These are phyloP conservation scores for Rhizoclosmatium sp. DNA, from an alignment of 192 early-diverging fungal genomes.

Conservation along the genomic window DNA sequence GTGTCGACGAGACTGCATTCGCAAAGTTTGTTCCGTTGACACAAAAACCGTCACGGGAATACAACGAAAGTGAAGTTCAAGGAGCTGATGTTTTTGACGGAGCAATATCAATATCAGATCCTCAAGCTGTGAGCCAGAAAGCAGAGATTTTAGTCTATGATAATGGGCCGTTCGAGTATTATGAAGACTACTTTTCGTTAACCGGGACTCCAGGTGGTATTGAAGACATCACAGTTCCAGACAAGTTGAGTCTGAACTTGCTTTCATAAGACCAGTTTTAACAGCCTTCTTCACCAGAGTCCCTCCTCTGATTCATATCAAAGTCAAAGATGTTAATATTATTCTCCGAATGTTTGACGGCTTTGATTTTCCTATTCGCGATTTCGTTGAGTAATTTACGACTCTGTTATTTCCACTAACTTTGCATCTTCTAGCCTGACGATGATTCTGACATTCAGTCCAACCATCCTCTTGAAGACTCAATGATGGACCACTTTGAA, in stretches of 20 bases:
- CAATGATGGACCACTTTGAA: conserved; percentile 11
- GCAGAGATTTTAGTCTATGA: conserved; percentile 16
- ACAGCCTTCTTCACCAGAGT: neutral
- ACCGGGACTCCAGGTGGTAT: conserved; percentile 10
- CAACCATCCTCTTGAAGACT: conserved; percentile 12
- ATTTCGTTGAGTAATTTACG: conserved; percentile 22
- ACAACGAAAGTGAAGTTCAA: conserved; percentile 5
- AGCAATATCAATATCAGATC: neutral
- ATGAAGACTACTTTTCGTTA: conserved; percentile 20
- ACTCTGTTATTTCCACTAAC: neutral
- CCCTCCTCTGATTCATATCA: conserved; percentile 47
- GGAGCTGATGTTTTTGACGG: conserved; percentile 16
- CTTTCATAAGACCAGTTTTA: neutral
- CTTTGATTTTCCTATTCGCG: conserved; percentile 63
- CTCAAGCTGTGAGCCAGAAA: neutral
- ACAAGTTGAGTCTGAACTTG: conserved; percentile 27
- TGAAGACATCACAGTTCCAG: conserved; percentile 18
- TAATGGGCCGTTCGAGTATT: conserved; percentile 13
- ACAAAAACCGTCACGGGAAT: neutral
- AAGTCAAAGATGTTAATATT: conserved; percentile 68
- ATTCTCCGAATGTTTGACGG: conserved; percentile 74
- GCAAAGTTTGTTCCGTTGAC: neutral
- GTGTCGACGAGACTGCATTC: conserved; percentile 36
- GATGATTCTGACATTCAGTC: conserved; percentile 25
- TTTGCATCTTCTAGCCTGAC: conserved; percentile 10